These are phyloP conservation scores for Halenospora varia DNA, from an alignment of 495 filamentous ascomycete genomes.

Conservation along the genomic window DNA sequence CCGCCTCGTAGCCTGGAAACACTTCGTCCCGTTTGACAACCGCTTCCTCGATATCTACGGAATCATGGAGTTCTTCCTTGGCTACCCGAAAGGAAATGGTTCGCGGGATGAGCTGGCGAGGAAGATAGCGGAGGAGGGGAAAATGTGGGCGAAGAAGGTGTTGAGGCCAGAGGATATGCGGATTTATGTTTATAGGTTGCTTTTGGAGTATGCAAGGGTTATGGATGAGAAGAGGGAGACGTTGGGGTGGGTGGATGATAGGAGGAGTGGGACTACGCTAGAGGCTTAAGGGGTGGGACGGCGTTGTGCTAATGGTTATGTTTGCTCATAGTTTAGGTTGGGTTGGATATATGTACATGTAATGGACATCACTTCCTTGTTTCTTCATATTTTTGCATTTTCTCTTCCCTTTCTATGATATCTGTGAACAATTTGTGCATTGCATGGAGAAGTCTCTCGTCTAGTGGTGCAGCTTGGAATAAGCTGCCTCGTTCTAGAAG, in stretches of 20 bases:
- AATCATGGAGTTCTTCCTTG: slow-evolving; percentile 74
- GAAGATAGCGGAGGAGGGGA: slow-evolving; percentile 61
- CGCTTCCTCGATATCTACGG: slow-evolving; percentile 68
- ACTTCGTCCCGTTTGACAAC: slow-evolving; percentile 80
- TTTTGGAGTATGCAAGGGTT: slow-evolving; percentile 71
- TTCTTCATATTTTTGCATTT: no score
- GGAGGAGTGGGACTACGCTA: slow-evolving; percentile 12
- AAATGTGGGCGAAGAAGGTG: slow-evolving; percentile 59
- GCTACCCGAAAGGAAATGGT: slow-evolving; percentile 25
- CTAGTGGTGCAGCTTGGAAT: no score
- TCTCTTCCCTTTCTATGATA: no score
- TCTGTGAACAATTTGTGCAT: no score
- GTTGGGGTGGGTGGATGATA: slow-evolving; percentile 37
- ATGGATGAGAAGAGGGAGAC: slow-evolving; percentile 58
- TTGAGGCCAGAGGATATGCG: slow-evolving; percentile 78
- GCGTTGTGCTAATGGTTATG: neutral
- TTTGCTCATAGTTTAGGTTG: no score
- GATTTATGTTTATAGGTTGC: slow-evolving; percentile 73
- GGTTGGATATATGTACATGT: no score
- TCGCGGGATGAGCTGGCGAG: neutral
- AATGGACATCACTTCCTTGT: no score
- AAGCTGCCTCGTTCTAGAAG: no score
- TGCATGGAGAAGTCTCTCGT: no score
- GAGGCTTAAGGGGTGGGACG: neutral
- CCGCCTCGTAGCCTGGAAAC: slow-evolving; percentile 63